phyloP scores from a whole-genome alignment of 2,329 filamentous ascomycete genomes.

The Aspergillus hiratsukae region DNA sequence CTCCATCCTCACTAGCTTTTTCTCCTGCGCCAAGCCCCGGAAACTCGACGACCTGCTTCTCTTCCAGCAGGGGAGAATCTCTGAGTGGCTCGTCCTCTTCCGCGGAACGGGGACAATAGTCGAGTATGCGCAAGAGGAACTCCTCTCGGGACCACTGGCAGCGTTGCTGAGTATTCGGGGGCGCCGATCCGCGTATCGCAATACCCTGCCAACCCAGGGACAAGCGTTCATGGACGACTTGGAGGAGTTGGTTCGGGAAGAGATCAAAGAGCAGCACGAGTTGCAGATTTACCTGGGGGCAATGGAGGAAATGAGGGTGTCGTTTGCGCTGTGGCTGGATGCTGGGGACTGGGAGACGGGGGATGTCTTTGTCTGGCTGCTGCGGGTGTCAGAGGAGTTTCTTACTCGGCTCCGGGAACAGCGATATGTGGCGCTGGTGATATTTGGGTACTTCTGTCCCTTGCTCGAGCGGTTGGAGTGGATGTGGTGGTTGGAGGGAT shows the following conservation, averaged over 20 bases:
- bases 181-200: not conserved
- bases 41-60: slow-evolving; percentile 34
- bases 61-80: slow-evolving; percentile 28
- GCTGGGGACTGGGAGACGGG: slow-evolving; percentile 9
- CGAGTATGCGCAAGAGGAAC: slow-evolving; percentile 18
- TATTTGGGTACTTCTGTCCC: slow-evolving; percentile 15
- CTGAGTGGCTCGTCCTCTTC: slow-evolving; percentile 38
- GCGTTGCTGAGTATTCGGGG: slow-evolving; percentile 11
- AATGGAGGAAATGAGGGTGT: slow-evolving; percentile 12
- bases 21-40: slow-evolving; percentile 34
- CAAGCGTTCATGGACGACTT: slow-evolving; percentile 7
- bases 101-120: slow-evolving; percentile 35
- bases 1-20: slow-evolving; percentile 35
- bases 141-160: slow-evolving; percentile 11
- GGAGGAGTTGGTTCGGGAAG: slow-evolving; percentile 4
- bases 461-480: slow-evolving; percentile 14
- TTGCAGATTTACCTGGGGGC: slow-evolving; percentile 8
- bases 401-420: slow-evolving; percentile 3
- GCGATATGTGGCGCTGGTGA: slow-evolving; percentile 9
- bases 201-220: not conserved
- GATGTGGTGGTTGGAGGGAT: slow-evolving; percentile 18
- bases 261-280: slow-evolving; percentile 1
- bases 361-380: slow-evolving; percentile 19
- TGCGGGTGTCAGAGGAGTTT: slow-evolving; percentile 13
- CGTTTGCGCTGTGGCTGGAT: slow-evolving; percentile 6